Base-by-base conservation (phyloP, 2,329 filamentous ascomycete genomes). In the Tolypocladium tropicale region DNA sequence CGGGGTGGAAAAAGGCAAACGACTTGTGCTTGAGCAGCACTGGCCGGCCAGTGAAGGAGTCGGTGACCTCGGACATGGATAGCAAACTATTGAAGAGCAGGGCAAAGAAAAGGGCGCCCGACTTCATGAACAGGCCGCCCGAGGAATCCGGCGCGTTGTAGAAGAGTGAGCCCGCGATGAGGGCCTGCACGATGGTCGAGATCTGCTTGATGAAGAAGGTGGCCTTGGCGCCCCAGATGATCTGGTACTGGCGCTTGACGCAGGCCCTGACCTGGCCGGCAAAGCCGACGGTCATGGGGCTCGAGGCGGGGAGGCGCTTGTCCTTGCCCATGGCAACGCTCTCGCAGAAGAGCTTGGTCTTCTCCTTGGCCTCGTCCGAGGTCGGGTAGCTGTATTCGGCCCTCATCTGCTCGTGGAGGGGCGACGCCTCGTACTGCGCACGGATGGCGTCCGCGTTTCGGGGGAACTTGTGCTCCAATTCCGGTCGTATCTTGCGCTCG, bases 161-260 rank as follows among this genome's bases (percentile, higher is more conserved):
- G 69, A 89, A 89, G 4, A 88, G 74, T 0, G 84, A 87, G 7
- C 84, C 85, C 2, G 78, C 75, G 56, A 88, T 80, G 6, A 89
- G 68, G 0, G 84, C 83, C 62, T 86, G 81, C 0, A 76, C 62
- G 9, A 87, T 63, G 1, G 79, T 83, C 0, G 78, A 76, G 6
- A 74, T 68, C 61, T 86, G 82, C 64, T 84, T 85, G 69, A 86
- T 82, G 58, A 84, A 61, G 41, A 86, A 81, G 0, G 82, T 84
- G 0, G 79, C 74, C 61, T 83, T 85, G 67, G 88, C 83, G 43
- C 84, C 84, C 75, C 78, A 81, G 1, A 88, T 63, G 32, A 87
- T 83, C 61, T 86, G 82, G 59, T 86, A 87, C 59, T 87, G 83
- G 5, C 85, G 78, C 23, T 66, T 68, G 16, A 85, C 67, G 55